phyloP scores from a whole-genome alignment of 2,329 filamentous ascomycete species.

The Pseudogymnoascus sp. region DNA sequence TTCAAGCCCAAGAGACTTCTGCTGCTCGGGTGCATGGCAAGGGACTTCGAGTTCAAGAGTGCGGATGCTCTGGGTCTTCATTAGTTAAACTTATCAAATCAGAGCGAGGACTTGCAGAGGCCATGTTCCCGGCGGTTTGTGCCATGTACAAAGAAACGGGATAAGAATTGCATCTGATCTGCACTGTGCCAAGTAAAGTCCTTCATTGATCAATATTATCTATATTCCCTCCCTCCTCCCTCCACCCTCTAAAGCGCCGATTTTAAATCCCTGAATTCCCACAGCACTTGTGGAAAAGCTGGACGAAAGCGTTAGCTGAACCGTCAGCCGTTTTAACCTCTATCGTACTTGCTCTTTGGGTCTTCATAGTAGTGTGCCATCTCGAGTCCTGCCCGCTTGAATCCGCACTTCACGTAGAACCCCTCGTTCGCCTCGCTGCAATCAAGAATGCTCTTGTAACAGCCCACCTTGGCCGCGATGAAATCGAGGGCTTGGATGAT shows the following conservation, averaged over 20 bases:
- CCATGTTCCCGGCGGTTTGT: not conserved
- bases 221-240: not conserved
- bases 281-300: constrained; percentile 8
- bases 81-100: too few relatives aligned
- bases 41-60: too few relatives aligned
- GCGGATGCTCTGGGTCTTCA: too few relatives aligned
- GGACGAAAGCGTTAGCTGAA: not conserved
- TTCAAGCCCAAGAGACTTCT: too few relatives aligned
- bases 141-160: not conserved
- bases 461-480: constrained; percentile 80
- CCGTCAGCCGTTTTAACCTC: not conserved
- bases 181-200: not conserved
- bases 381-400: constrained; percentile 82
- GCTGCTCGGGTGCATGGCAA: too few relatives aligned
- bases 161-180: not conserved
- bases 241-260: not conserved
- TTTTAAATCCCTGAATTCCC: not conserved
- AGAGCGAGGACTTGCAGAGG: too few relatives aligned
- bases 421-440: constrained; percentile 95
- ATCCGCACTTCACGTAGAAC: constrained; percentile 97
- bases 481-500: constrained; percentile 91
- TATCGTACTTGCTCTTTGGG: constrained; percentile 8
- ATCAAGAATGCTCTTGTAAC: constrained; percentile 95
- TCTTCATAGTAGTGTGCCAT: constrained; percentile 85
- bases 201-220: constrained; percentile 1